These are phyloP conservation scores for Fusarium buxicola DNA, from an alignment of 2,329 filamentous ascomycete genomes.

Conservation along the genomic window DNA sequence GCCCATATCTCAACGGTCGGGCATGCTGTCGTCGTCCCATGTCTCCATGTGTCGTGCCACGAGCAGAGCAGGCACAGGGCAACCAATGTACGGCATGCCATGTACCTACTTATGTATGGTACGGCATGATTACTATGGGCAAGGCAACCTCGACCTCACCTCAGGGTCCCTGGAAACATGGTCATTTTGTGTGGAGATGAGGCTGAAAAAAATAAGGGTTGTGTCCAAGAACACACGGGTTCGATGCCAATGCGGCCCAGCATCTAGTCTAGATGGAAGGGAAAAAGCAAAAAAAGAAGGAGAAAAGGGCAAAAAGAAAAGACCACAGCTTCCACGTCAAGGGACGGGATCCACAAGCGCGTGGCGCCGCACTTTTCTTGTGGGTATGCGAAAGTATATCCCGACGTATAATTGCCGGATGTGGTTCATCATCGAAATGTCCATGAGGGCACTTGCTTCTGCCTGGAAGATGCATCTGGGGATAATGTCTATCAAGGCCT, in stretches of 20 bases:
- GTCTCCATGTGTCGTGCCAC: constrained; percentile 44
- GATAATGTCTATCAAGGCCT: neutral
- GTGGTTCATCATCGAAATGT: constrained; percentile 5
- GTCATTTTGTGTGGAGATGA: constrained; percentile 34
- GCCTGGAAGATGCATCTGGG: constrained; percentile 1
- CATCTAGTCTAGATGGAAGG: constrained; percentile 40
- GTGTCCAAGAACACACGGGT: constrained; percentile 30
- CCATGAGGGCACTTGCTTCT: constrained; percentile 19
- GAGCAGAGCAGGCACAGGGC: constrained; percentile 17
- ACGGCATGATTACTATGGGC: neutral
- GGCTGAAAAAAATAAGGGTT: constrained; percentile 40
- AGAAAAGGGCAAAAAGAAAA: constrained; percentile 24
- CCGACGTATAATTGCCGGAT: constrained; percentile 30
- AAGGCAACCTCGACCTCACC: constrained; percentile 13
- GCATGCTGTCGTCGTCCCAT: constrained; percentile 38
- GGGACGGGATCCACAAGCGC: constrained; percentile 40
- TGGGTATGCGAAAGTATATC: constrained; percentile 34
- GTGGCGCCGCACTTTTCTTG: constrained; percentile 37
- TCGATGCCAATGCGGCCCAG: constrained; percentile 40
- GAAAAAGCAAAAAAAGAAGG: constrained; percentile 34
- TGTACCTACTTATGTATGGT: constrained; percentile 19
- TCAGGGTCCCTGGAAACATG: constrained; percentile 8
- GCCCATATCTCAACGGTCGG: constrained; percentile 29
- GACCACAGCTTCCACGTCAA: constrained; percentile 11
- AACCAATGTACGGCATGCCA: constrained; percentile 26